Evolutionary conservation across 306 rosid species (phyloP).

Genomic region (Cucurbita argyrosperma): DNA sequence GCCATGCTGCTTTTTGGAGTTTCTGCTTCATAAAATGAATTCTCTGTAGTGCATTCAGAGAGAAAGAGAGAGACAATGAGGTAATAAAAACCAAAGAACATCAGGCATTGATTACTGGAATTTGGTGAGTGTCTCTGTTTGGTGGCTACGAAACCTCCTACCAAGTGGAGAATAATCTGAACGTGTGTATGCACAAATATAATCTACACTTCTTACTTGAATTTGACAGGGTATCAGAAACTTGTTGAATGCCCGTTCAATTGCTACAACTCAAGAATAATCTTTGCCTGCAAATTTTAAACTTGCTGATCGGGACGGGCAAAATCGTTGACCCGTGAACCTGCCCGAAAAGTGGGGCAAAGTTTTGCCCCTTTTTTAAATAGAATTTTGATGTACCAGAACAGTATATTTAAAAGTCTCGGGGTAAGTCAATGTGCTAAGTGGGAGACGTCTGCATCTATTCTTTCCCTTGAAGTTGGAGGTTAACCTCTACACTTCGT

Average conservation of each 20-base stretch:
- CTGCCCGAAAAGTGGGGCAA: no score
- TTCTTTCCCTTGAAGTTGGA: background rate
- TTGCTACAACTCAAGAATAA: no score
- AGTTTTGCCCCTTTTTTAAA: no score
- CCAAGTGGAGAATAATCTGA: background rate
- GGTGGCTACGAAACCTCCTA: background rate
- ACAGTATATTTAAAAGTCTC: no score
- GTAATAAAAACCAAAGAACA: background rate
- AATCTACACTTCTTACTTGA: background rate
- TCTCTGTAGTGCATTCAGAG: background rate
- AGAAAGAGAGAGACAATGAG: background rate
- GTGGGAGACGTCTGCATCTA: no score
- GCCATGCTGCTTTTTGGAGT: background rate
- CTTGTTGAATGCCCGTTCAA: no score
- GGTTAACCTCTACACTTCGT: background rate
- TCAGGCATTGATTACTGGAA: background rate
- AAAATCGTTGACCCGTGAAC: no score
- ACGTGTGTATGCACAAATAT: background rate
- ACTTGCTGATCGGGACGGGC: no score
- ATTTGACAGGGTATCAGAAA: no score
- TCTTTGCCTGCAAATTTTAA: no score
- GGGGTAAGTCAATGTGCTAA: no score
- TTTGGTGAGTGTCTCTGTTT: background rate
- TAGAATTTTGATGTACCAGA: no score
- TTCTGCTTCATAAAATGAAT: background rate